Conservation (phyloP, 192 early-diverging fungal genomes). For the Rhizophagus sp. region DNA sequence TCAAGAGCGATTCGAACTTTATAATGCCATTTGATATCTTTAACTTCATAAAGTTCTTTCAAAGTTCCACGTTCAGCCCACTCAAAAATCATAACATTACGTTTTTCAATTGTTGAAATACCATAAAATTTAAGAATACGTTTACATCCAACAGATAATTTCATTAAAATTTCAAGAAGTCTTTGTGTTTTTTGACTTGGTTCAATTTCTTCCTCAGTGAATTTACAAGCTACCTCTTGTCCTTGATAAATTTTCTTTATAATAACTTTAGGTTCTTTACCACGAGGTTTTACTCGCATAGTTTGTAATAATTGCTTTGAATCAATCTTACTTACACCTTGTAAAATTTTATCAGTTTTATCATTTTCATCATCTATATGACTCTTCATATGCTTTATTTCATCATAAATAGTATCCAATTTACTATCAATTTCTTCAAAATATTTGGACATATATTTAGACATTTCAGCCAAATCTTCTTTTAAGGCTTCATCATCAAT, state of each 20-base stretch:
- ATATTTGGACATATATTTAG: not conserved
- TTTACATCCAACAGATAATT: not conserved
- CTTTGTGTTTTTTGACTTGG: not conserved
- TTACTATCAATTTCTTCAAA: not conserved
- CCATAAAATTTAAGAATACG: conserved; percentile 29
- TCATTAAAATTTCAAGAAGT: conserved; percentile 6
- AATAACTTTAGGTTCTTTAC: too few relatives aligned
- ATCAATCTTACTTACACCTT: too few relatives aligned
- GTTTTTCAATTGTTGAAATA: not conserved
- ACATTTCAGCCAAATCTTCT: not conserved
- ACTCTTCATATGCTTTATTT: too few relatives aligned
- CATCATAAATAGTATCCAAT: too few relatives aligned
- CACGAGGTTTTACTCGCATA: too few relatives aligned
- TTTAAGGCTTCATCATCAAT: not conserved
- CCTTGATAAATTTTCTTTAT: too few relatives aligned
- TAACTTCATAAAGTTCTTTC: not conserved
- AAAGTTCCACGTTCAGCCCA: conserved; percentile 25
- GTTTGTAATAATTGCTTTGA: too few relatives aligned
- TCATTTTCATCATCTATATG: too few relatives aligned
- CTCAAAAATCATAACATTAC: conserved; percentile 9
- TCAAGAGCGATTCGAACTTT: conserved; percentile 22
- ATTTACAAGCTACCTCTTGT: too few relatives aligned
- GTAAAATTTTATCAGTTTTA: not conserved
- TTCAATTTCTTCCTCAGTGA: not conserved
- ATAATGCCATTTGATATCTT: not conserved